These are phyloP conservation scores for Pezicula neosporulosa DNA, from an alignment of 2,329 filamentous ascomycete species.

Conservation along the genomic window DNA sequence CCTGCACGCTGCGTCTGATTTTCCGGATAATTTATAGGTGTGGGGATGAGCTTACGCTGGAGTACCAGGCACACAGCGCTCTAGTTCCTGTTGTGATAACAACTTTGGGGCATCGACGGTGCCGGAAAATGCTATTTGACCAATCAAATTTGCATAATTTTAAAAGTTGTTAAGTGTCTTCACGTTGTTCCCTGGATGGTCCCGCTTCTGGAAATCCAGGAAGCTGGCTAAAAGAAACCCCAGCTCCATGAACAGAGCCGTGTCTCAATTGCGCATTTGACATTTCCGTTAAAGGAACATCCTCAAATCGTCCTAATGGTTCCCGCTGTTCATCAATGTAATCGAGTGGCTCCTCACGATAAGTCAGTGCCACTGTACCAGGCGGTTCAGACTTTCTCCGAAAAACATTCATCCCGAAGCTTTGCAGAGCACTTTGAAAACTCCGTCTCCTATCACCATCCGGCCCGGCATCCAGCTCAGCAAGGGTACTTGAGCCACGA, in stretches of 20 bases:
- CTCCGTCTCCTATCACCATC: slow-evolving; percentile 8
- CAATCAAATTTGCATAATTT: too few relatives aligned
- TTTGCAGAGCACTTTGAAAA: slow-evolving; percentile 8
- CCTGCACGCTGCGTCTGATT: too few relatives aligned
- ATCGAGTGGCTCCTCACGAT: not conserved
- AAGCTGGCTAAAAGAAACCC: too few relatives aligned
- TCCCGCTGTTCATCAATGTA: not conserved
- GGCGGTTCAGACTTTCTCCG: not conserved
- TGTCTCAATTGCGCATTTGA: not conserved
- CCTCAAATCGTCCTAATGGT: not conserved
- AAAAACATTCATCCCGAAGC: slow-evolving; percentile 28
- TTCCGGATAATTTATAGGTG: too few relatives aligned
- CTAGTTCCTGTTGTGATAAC: too few relatives aligned
- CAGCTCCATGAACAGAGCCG: not conserved
- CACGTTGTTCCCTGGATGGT: too few relatives aligned
- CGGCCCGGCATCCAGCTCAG: slow-evolving; percentile 15
- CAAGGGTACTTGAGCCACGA: slow-evolving; percentile 7
- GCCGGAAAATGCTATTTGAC: too few relatives aligned
- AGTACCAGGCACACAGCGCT: too few relatives aligned
- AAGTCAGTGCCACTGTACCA: not conserved
- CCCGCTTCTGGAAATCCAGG: too few relatives aligned
- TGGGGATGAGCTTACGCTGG: too few relatives aligned
- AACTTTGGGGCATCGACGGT: too few relatives aligned
- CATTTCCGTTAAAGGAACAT: not conserved
- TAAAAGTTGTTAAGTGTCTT: too few relatives aligned